Percentiles rank a stretch among this genome's conserved stretches.
Conservation (phyloP, 495 filamentous ascomycete species). For the Hypoxylon lienhwacheense region DNA sequence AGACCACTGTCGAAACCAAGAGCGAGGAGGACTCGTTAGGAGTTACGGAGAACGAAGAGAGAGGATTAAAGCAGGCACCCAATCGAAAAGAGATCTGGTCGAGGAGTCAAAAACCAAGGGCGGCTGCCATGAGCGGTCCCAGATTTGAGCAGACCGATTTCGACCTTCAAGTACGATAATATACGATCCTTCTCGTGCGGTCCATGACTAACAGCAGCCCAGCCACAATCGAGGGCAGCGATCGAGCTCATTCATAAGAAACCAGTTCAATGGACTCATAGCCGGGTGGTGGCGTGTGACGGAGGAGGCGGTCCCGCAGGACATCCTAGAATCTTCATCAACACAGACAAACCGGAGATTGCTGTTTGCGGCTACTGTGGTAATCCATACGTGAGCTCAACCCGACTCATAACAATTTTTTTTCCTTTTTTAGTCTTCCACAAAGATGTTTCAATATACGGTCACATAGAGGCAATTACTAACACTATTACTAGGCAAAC, state of each 20-base stretch:
- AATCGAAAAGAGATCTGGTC: constrained; percentile 83
- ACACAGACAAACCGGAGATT: constrained; percentile 95
- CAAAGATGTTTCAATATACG: no score
- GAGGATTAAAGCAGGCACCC: constrained; percentile 74
- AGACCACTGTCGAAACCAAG: constrained; percentile 49
- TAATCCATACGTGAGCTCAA: constrained; percentile 79
- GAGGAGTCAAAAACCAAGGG: constrained; percentile 75
- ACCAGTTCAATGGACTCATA: constrained; percentile 88
- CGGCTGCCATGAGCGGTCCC: constrained; percentile 84
- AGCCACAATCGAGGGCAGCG: constrained; percentile 86
- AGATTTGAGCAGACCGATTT: constrained; percentile 97
- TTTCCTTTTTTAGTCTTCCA: not conserved
- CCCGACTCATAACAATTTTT: not conserved
- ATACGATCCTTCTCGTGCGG: not conserved
- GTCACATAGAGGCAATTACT: constrained; percentile 20
- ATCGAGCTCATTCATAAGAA: constrained; percentile 96
- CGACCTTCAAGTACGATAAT: constrained; percentile 72
- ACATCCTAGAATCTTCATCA: constrained; percentile 94
- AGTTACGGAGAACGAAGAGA: constrained; percentile 64
- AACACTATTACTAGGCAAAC: constrained; percentile 64
- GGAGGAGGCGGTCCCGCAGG: constrained; percentile 91
- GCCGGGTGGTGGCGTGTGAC: constrained; percentile 80
- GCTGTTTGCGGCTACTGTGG: constrained; percentile 89
- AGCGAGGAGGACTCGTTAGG: constrained; percentile 47
- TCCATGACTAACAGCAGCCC: constrained; percentile 17